These are phyloP conservation scores for Linum tenue DNA, from an alignment of 345 rosid species.

Conservation along the genomic window DNA sequence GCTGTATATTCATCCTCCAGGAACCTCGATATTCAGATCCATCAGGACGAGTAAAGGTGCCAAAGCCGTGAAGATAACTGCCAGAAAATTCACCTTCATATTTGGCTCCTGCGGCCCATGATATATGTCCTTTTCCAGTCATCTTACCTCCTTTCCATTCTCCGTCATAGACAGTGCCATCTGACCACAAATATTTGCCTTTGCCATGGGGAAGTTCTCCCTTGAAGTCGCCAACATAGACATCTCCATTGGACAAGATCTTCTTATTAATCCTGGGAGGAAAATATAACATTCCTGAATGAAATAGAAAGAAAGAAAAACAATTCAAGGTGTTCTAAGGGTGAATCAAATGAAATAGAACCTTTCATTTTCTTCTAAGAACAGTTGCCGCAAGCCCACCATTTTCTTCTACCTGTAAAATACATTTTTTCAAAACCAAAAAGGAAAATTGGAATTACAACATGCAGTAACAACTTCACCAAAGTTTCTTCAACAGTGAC, in stretches of 20 bases:
- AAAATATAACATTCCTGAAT: not conserved
- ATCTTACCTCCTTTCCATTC: conserved; percentile 84
- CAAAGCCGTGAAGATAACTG: conserved; percentile 75
- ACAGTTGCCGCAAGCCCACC: not conserved
- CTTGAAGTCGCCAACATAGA: conserved; percentile 49
- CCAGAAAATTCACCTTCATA: conserved; percentile 87
- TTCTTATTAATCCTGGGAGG: conserved; percentile 34
- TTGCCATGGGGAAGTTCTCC: conserved; percentile 64
- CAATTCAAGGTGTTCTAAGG: no score
- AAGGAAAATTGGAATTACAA: no score
- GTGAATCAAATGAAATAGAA: no score
- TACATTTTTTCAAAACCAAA: not conserved
- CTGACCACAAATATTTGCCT: conserved; percentile 68
- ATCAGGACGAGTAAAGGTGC: conserved; percentile 47
- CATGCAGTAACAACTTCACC: not conserved
- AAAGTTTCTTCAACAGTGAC: not conserved
- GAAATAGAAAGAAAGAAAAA: no score
- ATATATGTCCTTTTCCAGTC: conserved; percentile 62
- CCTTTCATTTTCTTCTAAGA: not conserved
- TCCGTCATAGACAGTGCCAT: conserved; percentile 67
- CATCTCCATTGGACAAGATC: conserved; percentile 57
- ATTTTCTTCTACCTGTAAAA: not conserved
- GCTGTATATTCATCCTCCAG: conserved; percentile 81
- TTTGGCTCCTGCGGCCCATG: conserved; percentile 65
- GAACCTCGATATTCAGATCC: conserved; percentile 58